Evolutionary conservation across 2,329 filamentous ascomycete species (phyloP).

Genomic region (Verticillium tricorpus): DNA sequence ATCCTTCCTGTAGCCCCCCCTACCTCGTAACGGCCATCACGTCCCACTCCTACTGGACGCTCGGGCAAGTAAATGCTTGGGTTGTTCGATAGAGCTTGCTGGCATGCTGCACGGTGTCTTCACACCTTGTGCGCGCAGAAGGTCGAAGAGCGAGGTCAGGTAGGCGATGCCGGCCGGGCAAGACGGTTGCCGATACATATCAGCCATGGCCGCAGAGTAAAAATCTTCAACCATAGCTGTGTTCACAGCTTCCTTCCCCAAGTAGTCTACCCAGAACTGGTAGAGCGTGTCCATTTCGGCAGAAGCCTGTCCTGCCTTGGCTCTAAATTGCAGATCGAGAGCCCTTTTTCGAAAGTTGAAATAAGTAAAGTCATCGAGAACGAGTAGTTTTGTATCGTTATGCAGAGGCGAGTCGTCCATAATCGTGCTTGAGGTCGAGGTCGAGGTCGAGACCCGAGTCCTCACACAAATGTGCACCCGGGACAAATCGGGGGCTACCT

Average conservation of each 20-base stretch:
- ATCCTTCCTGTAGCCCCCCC: neutral
- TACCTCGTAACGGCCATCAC: neutral
- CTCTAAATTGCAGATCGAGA: conserved; percentile 29
- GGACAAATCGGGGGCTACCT: neutral
- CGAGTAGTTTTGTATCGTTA: neutral
- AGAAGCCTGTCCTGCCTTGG: conserved; percentile 33
- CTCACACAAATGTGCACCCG: neutral
- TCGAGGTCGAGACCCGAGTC: neutral
- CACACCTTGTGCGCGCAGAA: neutral
- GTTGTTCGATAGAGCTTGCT: neutral
- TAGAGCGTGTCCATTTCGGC: conserved; percentile 64
- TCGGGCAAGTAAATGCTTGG: neutral
- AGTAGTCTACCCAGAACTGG: conserved; percentile 70
- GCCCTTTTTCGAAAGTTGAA: conserved; percentile 32
- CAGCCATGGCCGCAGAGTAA: conserved; percentile 60
- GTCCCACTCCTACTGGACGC: neutral
- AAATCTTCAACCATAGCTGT: conserved; percentile 72
- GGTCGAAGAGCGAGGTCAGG: neutral
- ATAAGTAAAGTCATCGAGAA: conserved; percentile 17
- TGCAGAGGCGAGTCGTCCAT: neutral
- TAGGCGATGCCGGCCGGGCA: neutral
- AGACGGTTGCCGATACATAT: conserved; percentile 25
- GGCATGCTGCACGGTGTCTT: neutral
- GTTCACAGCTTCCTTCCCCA: conserved; percentile 68
- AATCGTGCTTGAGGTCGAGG: neutral